Evolutionary conservation across 2,329 filamentous ascomycete genomes (phyloP), one percentile per base, ranked within the genome.

Genomic region (Fusarium sp.): DNA sequence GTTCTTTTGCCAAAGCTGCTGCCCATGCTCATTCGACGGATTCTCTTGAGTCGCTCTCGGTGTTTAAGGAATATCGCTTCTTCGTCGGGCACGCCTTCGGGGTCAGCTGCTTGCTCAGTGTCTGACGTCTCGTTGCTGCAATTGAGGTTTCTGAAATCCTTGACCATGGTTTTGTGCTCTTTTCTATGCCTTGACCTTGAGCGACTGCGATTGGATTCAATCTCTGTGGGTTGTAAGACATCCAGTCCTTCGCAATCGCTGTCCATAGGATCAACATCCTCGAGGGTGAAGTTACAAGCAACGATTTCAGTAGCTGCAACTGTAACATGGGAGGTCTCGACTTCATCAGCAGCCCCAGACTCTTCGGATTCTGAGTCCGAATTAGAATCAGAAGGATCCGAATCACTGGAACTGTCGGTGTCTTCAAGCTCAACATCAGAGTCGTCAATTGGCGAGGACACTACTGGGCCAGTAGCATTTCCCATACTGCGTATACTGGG

Each of bases 1-100:
- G 84, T 86, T 39, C 85, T 81, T 78, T 87, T 87, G 67, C 84
- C 84, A 56, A 86, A 83, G 75, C 84, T 86, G 69, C 84, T 86
- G 48, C 85, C 84, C 70, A 83, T 82, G 54, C 82, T 86, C 75
- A 85, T 81, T 25, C 85, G 80, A 42, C 81, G 81, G 31, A 78
- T 79, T 53, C 84, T 81, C 55, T 78, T 81, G 37, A 83, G 78
- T 51, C 82, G 82, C 37, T 82, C 81, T 50, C 82, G 81, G 60
- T 77, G 77, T 67, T 75, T 78, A 18, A 80, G 71, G 43, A 84
- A 84, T 25, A 43, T 51, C 14, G 79, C 77, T 25, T 77, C 76
- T 50, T 84, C 80, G 41, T 81, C 81, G 7, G 77, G 61, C 51
- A 83, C 82, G 8, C 68, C 71, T 46, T 78, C 76, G 49, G 78